Conservation (phyloP, 805 yeast genomes). For the Lipomyces spencermartinsiae region DNA sequence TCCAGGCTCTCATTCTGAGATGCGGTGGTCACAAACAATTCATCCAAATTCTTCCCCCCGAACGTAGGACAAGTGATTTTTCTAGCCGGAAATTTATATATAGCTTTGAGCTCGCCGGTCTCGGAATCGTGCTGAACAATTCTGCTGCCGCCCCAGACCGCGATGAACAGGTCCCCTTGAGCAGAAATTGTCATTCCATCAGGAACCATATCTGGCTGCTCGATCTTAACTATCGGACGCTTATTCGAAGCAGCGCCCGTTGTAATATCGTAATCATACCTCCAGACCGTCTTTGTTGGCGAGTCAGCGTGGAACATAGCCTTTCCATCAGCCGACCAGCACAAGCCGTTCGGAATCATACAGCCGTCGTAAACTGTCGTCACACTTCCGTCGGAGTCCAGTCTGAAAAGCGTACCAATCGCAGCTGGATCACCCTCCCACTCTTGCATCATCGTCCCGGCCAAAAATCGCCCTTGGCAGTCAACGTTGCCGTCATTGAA, state of each 20-base stretch:
- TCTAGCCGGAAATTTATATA: constrained; percentile 62
- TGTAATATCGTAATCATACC: constrained; percentile 52
- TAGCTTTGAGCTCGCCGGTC: constrained; percentile 58
- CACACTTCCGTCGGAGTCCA: constrained; percentile 46
- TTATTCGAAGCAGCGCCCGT: constrained; percentile 50
- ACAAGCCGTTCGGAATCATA: constrained; percentile 75
- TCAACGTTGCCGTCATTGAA: constrained; percentile 87
- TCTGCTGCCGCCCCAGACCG: constrained; percentile 67
- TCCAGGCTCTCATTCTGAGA: constrained; percentile 52
- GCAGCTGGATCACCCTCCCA: constrained; percentile 50
- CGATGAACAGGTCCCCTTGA: constrained; percentile 62
- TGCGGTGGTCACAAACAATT: constrained; percentile 73
- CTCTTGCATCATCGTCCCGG: constrained; percentile 71
- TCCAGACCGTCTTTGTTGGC: constrained; percentile 54
- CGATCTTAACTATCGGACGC: constrained; percentile 51
- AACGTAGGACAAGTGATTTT: constrained; percentile 71
- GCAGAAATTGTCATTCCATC: constrained; percentile 76
- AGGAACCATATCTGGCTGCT: constrained; percentile 57
- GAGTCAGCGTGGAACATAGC: constrained; percentile 63
- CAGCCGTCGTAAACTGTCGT: constrained; percentile 50
- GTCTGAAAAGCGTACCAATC: constrained; percentile 63
- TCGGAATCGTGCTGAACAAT: constrained; percentile 59
- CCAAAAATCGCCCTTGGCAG: constrained; percentile 75
- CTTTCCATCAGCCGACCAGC: constrained; percentile 55
- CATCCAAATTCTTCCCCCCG: constrained; percentile 65